Base-by-base conservation (phyloP, 225 moss, liverwort and hornwort species). In the Takakia lepidozioides region DNA sequence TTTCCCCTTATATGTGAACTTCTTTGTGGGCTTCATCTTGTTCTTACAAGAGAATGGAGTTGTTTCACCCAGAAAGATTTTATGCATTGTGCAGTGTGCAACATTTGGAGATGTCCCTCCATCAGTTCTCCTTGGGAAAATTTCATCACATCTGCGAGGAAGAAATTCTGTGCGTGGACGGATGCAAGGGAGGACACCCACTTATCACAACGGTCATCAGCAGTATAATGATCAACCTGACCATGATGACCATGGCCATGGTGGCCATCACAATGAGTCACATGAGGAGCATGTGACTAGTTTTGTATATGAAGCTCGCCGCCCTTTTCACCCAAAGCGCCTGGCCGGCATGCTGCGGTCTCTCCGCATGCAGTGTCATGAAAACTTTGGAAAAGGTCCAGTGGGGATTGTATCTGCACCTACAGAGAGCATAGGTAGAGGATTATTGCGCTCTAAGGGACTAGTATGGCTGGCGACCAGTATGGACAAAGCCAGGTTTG, bases 381-480 rank as follows among this genome's bases (percentile, higher is more conserved):
- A 37, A 52, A 68, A 37, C 27, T 54, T 52, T 37, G 60, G 60
- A 32, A 52, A 61, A 40, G 53, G 50, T 44, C 27, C 25, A 23
- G 1, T 20, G 45, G 53, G 49, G 45, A 60, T n/a, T n/a, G n/a
- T n/a, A n/a, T n/a, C n/a, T n/a, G n/a, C n/a, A n/a, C n/a, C 37
- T 43, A 47, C 34, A 25, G 57, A 50, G 28, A 28, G 62, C 62
- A 45, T 77, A 54, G 72, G 77, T 54, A 64, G 50, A 68, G 77
- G 72, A 17, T 23, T 77, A 10, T 61, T 77, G 46, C 72, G 77
- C 49, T 64, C 68, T 4, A 77, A 77, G 61, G 77, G 77, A 37
- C 64, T 72, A 26, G 49, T 72, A 35, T 77, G 77, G 77, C 51
- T 77, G 48, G 77, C 77, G 45, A 72, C 72, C 22, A 71, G 72